Percentiles rank a stretch among this genome's conserved stretches.
phyloP scores from a whole-genome alignment of 169 alveolate genomes.

The Plasmodium coatneyi region DNA sequence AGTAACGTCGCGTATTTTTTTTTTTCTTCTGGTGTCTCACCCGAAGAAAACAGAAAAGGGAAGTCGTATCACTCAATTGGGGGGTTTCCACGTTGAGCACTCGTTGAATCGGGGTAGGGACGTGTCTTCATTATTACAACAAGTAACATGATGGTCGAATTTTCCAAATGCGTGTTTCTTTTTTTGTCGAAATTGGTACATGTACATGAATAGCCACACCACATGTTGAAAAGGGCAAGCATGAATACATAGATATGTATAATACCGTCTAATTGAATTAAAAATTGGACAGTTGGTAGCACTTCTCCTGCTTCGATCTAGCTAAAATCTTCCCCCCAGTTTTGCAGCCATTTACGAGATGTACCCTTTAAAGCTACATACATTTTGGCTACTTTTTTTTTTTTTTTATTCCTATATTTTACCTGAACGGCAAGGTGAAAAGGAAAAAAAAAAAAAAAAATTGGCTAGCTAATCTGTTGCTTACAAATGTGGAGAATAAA shows the following conservation, averaged over 20 bases:
- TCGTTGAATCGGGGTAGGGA: background rate
- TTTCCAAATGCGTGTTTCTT: background rate
- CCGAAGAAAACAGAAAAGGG: background rate
- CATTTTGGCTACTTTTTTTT: background rate
- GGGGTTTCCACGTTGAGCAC: background rate
- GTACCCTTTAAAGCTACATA: background rate
- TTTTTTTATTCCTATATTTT: background rate
- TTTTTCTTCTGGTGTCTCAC: background rate
- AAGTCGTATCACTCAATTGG: background rate
- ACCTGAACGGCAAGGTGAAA: background rate
- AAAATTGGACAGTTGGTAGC: background rate
- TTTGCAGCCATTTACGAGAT: background rate
- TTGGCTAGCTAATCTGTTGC: background rate
- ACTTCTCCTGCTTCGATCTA: conserved; percentile 6
- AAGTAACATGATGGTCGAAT: background rate
- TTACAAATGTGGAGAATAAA: background rate
- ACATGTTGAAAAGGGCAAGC: background rate
- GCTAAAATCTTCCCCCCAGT: conserved; percentile 3
- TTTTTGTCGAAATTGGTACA: background rate
- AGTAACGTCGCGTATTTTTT: background rate
- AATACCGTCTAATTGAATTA: background rate
- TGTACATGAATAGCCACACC: background rate
- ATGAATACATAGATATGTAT: background rate
- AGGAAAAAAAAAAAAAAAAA: background rate
- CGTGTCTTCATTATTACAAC: background rate